These are phyloP conservation scores for Penicillium sp. DNA, from an alignment of 2,329 filamentous ascomycete genomes.

Conservation along the genomic window DNA sequence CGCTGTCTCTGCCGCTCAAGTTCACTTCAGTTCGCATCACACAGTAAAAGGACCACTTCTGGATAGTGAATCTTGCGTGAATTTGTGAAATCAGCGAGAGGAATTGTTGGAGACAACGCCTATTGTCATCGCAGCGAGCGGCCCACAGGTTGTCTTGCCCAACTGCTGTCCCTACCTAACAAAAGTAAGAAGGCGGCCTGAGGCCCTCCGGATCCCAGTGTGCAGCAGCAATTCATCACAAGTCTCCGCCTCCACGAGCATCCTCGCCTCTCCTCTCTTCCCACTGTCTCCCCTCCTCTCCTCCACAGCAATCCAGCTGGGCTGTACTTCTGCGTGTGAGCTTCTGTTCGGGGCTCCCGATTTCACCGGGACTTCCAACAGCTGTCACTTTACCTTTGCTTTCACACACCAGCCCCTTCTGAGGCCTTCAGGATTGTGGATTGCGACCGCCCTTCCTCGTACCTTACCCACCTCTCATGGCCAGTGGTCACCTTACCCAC, in stretches of 20 bases:
- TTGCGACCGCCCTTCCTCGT: slow-evolving; percentile 28
- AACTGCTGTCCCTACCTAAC: slow-evolving; percentile 14
- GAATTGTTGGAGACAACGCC: slow-evolving; percentile 2
- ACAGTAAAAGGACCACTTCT: neutral
- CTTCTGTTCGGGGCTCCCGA: slow-evolving; percentile 26
- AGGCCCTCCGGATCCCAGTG: slow-evolving; percentile 19
- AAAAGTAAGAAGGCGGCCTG: slow-evolving; percentile 23
- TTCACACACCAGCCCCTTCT: slow-evolving; percentile 20
- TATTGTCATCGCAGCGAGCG: slow-evolving; percentile 13
- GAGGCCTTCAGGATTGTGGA: slow-evolving; percentile 24
- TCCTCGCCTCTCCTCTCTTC: slow-evolving; percentile 17
- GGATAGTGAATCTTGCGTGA: neutral
- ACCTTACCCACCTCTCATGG: slow-evolving; percentile 23
- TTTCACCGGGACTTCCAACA: slow-evolving; percentile 25
- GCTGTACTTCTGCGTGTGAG: slow-evolving; percentile 17
- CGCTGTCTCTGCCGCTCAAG: neutral
- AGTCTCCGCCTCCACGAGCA: slow-evolving; percentile 21
- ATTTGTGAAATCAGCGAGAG: slow-evolving; percentile 13
- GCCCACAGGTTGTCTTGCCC: slow-evolving; percentile 17
- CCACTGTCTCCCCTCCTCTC: slow-evolving; percentile 19
- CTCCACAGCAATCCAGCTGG: slow-evolving; percentile 12
- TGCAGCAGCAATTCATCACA: slow-evolving; percentile 13
- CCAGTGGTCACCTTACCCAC: slow-evolving; percentile 17
- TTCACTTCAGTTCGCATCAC: neutral
- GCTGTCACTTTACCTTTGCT: slow-evolving; percentile 16